These are phyloP conservation scores for Melampsora larici-populina DNA, from an alignment of 1,284 basidiomycete genomes.

Conservation along the genomic window DNA sequence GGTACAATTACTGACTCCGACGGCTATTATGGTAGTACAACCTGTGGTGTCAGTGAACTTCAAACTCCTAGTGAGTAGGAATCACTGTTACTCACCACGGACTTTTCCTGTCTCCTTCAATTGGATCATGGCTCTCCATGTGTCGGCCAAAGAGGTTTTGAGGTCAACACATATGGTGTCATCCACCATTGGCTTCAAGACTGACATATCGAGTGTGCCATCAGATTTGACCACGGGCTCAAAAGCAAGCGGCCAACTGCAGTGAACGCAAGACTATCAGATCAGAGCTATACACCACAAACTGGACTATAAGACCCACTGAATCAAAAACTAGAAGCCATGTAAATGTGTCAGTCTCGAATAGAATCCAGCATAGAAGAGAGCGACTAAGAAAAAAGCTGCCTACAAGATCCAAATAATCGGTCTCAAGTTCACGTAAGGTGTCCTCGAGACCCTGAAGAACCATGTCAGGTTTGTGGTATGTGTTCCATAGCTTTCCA, in stretches of 20 bases:
- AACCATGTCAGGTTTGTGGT: constrained; percentile 52
- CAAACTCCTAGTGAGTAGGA: background rate
- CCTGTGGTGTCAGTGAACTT: background rate
- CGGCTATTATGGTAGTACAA: constrained; percentile 14
- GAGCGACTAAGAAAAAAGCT: background rate
- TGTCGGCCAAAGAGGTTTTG: constrained; percentile 51
- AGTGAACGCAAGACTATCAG: background rate
- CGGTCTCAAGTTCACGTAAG: constrained; percentile 53
- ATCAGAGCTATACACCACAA: too few relatives aligned
- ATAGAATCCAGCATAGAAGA: too few relatives aligned
- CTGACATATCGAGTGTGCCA: constrained; percentile 45
- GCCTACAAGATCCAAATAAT: constrained; percentile 54
- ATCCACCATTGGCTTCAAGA: constrained; percentile 47
- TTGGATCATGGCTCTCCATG: constrained; percentile 52
- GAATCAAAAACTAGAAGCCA: background rate
- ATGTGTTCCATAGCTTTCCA: constrained; percentile 53
- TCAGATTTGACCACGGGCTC: constrained; percentile 26
- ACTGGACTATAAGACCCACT: background rate
- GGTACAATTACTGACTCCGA: constrained; percentile 52
- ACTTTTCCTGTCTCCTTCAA: constrained; percentile 52
- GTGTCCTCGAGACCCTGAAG: constrained; percentile 54
- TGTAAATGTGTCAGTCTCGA: too few relatives aligned
- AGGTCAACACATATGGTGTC: constrained; percentile 47
- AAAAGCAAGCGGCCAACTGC: constrained; percentile 51
- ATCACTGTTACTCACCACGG: constrained; percentile 47